Evolutionary conservation across 768 basidiomycete species (phyloP).

Genomic region (Tricholoma sp.): DNA sequence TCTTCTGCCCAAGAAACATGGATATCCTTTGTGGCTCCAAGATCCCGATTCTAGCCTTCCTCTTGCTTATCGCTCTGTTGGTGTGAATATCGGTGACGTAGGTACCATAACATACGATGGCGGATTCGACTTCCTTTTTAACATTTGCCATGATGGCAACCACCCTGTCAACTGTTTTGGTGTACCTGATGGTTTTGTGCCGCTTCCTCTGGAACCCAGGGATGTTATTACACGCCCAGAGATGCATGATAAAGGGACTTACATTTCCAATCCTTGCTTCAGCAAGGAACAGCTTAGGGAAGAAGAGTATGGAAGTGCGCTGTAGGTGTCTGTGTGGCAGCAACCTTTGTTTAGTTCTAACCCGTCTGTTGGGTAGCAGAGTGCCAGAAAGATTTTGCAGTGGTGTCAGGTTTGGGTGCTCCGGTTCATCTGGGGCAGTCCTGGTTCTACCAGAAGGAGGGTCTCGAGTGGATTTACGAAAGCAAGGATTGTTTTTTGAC

Average conservation of each 20-base stretch:
- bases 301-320: background rate
- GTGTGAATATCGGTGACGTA: no score
- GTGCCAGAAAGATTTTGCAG: background rate
- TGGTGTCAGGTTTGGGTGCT: background rate
- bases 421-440: background rate
- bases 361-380: background rate
- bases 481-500: conserved; percentile 9
- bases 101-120: no score
- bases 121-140: conserved; percentile 18
- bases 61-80: conserved; percentile 13
- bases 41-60: conserved; percentile 20
- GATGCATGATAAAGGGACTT: background rate
- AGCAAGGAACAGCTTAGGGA: background rate
- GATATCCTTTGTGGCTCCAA: no score
- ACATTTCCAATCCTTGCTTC: background rate
- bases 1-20: conserved; percentile 17
- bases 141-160: conserved; percentile 11
- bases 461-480: conserved; percentile 8
- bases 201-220: background rate
- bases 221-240: background rate
- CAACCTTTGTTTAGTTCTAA: background rate
- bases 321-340: background rate
- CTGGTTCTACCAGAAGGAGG: conserved; percentile 13
- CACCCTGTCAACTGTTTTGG: conserved; percentile 12
- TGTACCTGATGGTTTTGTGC: conserved; percentile 12